Evolutionary conservation across 352 stramenopile genomes (phyloP).

Genomic region (Salisapilia sapeloensis): DNA sequence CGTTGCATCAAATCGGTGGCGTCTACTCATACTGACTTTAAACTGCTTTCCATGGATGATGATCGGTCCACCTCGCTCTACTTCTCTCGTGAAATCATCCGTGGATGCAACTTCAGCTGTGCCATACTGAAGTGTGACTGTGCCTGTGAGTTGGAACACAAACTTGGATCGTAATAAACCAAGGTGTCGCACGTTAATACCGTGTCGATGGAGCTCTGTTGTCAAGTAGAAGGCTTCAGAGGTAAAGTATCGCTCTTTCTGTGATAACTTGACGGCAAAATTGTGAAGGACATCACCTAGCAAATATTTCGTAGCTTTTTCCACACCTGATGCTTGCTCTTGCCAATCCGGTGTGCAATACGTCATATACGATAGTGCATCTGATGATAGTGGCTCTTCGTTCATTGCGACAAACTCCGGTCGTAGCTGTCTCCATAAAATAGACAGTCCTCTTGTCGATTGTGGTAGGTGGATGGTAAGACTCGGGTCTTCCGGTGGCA

Average conservation of each 20-base stretch:
- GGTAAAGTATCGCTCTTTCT: conserved; percentile 34
- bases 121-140: conserved; percentile 64
- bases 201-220: conserved; percentile 74
- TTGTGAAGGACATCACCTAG: conserved; percentile 51
- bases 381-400: conserved; percentile 42
- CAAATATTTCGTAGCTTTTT: conserved; percentile 58
- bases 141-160: conserved; percentile 52
- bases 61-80: conserved; percentile 45
- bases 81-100: conserved; percentile 66
- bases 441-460: conserved; percentile 72
- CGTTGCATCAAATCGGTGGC: conserved; percentile 29
- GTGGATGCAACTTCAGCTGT: conserved; percentile 60
- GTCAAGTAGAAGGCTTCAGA: conserved; percentile 31
- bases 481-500: conserved; percentile 80
- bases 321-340: conserved; percentile 32
- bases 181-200: conserved; percentile 83
- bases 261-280: conserved; percentile 69
- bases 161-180: conserved; percentile 70
- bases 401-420: conserved; percentile 62
- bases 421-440: conserved; percentile 85
- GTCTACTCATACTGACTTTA: conserved; percentile 18
- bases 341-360: conserved; percentile 80
- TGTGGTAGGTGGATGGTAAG: conserved; percentile 51
- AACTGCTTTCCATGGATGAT: conserved; percentile 35
- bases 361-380: conserved; percentile 76